These are phyloP conservation scores for Aspergillaceae sp. DNA, from an alignment of 2,329 filamentous ascomycete species.

Conservation along the genomic window DNA sequence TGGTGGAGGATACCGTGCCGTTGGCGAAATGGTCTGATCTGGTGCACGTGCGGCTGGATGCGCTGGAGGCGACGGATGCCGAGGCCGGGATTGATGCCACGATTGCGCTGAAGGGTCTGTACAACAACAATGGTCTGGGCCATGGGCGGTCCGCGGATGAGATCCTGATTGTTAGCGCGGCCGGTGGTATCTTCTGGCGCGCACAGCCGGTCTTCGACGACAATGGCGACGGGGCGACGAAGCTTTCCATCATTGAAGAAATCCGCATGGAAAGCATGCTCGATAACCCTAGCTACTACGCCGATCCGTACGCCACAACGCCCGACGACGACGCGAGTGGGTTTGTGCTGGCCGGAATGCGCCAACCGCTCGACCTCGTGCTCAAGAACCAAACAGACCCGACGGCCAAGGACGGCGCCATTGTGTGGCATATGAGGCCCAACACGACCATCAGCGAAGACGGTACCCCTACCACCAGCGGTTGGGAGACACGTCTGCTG, in stretches of 20 bases:
- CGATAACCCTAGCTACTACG: slow-evolving; percentile 54
- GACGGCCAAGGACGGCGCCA: slow-evolving; percentile 32
- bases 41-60: slow-evolving; percentile 37
- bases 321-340: slow-evolving; percentile 43
- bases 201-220: slow-evolving; percentile 15
- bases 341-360: slow-evolving; percentile 44
- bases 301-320: slow-evolving; percentile 42
- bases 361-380: slow-evolving; percentile 32
- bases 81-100: slow-evolving; percentile 34
- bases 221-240: slow-evolving; percentile 13
- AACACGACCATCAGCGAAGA: slow-evolving; percentile 7
- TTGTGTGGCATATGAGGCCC: slow-evolving; percentile 41
- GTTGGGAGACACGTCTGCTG: slow-evolving; percentile 43
- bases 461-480: not conserved
- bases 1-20: slow-evolving; percentile 40
- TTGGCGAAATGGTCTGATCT: slow-evolving; percentile 43
- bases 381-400: slow-evolving; percentile 21
- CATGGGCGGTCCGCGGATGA: slow-evolving; percentile 36
- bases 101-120: slow-evolving; percentile 38
- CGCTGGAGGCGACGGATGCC: slow-evolving; percentile 15
- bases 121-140: slow-evolving; percentile 51
- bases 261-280: slow-evolving; percentile 39
- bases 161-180: slow-evolving; percentile 31
- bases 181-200: slow-evolving; percentile 43
- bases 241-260: slow-evolving; percentile 35